Conservation (phyloP, 331 rosid genomes). For the Prunus yedoensis region DNA sequence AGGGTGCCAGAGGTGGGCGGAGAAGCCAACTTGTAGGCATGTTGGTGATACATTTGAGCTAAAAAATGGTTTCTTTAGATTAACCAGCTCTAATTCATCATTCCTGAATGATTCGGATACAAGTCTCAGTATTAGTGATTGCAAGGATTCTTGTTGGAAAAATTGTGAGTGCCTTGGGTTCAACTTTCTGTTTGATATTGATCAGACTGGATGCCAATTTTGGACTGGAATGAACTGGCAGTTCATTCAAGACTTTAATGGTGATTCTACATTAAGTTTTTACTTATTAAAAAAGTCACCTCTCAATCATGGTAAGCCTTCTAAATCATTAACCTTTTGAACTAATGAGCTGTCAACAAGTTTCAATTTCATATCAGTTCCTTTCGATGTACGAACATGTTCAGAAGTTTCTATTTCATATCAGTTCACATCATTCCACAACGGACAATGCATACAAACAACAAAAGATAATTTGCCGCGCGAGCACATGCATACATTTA, state of each 20-base stretch:
- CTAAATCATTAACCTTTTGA: neutral
- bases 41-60: neutral
- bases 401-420: neutral
- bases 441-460: too few species aligned
- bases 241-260: neutral
- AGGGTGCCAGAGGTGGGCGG: neutral
- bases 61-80: neutral
- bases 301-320: neutral
- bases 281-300: neutral
- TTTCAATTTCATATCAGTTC: too few species aligned
- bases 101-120: neutral
- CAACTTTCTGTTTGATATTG: neutral
- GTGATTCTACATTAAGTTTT: fast-evolving
- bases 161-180: neutral
- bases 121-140: neutral
- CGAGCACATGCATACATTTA: neutral
- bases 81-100: neutral
- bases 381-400: neutral
- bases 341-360: too few species aligned
- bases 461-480: neutral
- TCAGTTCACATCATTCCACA: too few species aligned
- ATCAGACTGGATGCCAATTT: neutral
- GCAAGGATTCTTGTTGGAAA: conserved; percentile 10
- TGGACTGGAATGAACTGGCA: neutral
- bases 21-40: neutral